Conservation (phyloP, 331 rosid genomes). For the Rosa hybrid region DNA sequence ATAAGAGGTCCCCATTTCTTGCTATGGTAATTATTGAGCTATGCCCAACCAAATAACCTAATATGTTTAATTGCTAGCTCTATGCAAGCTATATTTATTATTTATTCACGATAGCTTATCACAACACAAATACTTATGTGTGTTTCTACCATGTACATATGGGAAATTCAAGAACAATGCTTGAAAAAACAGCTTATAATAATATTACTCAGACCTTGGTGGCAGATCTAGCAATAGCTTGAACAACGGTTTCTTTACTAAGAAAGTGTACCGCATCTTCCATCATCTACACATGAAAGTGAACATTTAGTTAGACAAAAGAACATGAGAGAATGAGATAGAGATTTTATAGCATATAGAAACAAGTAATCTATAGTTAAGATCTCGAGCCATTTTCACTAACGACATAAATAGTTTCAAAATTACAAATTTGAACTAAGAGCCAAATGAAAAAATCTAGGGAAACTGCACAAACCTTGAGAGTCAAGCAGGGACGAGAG, state of each 20-base stretch:
- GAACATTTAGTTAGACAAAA: conserved; percentile 19
- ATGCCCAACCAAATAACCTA: neutral
- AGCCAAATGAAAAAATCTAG: neutral
- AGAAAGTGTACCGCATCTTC: conserved; percentile 98
- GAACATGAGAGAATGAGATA: conserved; percentile 8
- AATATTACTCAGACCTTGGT: conserved; percentile 70
- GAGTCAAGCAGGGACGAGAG: conserved; percentile 97
- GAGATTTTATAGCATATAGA: conserved; percentile 9
- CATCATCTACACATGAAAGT: conserved; percentile 67
- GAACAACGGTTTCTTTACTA: conserved; percentile 88
- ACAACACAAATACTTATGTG: neutral
- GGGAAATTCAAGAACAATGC: neutral
- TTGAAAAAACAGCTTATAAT: conserved; percentile 13
- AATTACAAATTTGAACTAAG: neutral
- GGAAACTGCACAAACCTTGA: conserved; percentile 55
- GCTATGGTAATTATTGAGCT: neutral
- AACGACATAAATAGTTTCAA: neutral
- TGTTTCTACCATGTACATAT: neutral
- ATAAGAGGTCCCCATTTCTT: neutral
- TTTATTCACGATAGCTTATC: neutral
- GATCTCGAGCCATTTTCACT: neutral
- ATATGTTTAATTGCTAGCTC: neutral
- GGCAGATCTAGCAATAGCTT: conserved; percentile 96
- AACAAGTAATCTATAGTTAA: neutral
- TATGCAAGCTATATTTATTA: neutral